Conservation (phyloP, 1,284 basidiomycete species). For the Mycosarcoma mackinlayi region DNA sequence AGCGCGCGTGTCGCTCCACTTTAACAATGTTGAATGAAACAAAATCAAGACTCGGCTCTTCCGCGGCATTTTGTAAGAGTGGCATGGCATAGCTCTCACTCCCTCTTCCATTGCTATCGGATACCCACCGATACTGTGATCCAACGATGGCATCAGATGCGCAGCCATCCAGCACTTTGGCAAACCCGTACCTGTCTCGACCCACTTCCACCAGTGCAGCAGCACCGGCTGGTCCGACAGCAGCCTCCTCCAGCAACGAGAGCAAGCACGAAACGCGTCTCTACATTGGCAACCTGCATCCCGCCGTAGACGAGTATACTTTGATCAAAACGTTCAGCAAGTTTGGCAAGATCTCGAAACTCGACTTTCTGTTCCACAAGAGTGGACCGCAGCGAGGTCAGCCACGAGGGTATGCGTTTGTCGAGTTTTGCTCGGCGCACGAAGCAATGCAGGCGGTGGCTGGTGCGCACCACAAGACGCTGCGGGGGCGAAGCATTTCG, state of each 20-base stretch:
- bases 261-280: slow-evolving; percentile 72
- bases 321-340: slow-evolving; percentile 89
- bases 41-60: slow-evolving; percentile 3
- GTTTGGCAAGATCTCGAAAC: slow-evolving; percentile 88
- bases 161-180: background rate
- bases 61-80: no score
- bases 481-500: slow-evolving; percentile 85
- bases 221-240: background rate
- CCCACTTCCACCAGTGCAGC: slow-evolving; percentile 5
- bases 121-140: background rate
- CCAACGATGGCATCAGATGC: slow-evolving; percentile 1
- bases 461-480: slow-evolving; percentile 80
- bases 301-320: slow-evolving; percentile 84
- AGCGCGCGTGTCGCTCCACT: slow-evolving; percentile 6
- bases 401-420: slow-evolving; percentile 92
- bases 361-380: slow-evolving; percentile 96
- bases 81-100: no score
- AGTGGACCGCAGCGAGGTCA: slow-evolving; percentile 86
- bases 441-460: slow-evolving; percentile 84
- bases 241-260: background rate
- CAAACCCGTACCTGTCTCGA: slow-evolving; percentile 25
- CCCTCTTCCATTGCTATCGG: no score
- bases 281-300: slow-evolving; percentile 90
- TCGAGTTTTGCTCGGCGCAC: slow-evolving; percentile 75
- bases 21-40: slow-evolving; percentile 9